Evolutionary conservation across 2,329 filamentous ascomycete species (phyloP), one percentile per base, ranked within the genome.

Genomic region (Stagonosporopsis cucurbitacearum): DNA sequence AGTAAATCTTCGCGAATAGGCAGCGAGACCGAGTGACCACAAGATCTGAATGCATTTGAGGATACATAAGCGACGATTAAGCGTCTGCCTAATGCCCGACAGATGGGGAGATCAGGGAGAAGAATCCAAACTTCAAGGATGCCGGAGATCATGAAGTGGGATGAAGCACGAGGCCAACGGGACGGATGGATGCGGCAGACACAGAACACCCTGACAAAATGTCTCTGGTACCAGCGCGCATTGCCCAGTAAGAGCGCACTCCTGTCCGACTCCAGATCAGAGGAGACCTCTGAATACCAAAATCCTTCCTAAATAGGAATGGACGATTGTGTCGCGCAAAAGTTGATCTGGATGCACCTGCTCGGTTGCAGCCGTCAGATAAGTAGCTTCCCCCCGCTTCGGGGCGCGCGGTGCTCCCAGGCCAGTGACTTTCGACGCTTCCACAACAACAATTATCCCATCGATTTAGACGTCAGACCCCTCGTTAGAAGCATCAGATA

Each of bases 401-500:
- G 66, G 63, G 66, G 63, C 59, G 63, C 57, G 52, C 63, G 59
- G 57, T 62, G 55, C 60, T 66, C 62, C 60, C 59, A 60, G 59
- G 58, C 60, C 57, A 62, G 57, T 57, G 57, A 62, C 58, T 66
- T 58, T 61, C 60, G 64, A 59, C 68, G 64, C 66, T 67, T 62
- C 60, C 59, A 64, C 63, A 47, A 64, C 67, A 47, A 52, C 56
- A 47, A 19, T 43, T 43, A 46, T 52, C 30, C 55, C 32, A 64
- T 66, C 64, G 53, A 71, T 66, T 65, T 57, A 19, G 26, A 51
- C 58, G 43, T 48, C 51, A 37, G 45, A 39, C 56, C 69, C 44
- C 59, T 77, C 74, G 68, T 70, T 74, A 52, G 65, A 75, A 70
- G 62, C 74, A 66, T 64, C 67, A 63, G 52, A 63, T 60, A 58